Evolutionary conservation across 805 yeast species (phyloP).

Genomic region (Babjeviella inositovora): DNA sequence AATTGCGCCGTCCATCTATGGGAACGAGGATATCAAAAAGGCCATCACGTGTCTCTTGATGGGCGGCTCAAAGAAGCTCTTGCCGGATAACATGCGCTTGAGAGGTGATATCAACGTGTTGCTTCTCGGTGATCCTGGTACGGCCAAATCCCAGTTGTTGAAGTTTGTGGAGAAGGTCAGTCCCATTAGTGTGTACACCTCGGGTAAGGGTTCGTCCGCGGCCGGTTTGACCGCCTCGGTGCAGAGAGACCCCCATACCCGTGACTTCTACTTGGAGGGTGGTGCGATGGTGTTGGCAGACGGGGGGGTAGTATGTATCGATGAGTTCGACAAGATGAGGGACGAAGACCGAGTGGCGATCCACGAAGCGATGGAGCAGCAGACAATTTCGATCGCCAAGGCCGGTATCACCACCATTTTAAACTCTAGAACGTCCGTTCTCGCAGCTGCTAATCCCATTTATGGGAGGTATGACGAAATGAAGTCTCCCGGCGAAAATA

Average conservation of each 20-base stretch:
- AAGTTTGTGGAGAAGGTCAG: constrained; percentile 92
- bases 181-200: constrained; percentile 90
- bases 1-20: constrained; percentile 94
- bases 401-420: constrained; percentile 97
- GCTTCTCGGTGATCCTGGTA: constrained; percentile 95
- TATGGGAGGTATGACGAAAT: constrained; percentile 94
- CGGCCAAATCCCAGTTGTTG: constrained; percentile 91
- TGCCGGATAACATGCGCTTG: constrained; percentile 92
- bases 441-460: constrained; percentile 97
- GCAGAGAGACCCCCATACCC: constrained; percentile 74
- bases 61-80: constrained; percentile 85
- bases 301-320: constrained; percentile 98
- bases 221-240: constrained; percentile 99
- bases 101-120: constrained; percentile 96
- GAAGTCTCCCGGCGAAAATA: constrained; percentile 94
- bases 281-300: constrained; percentile 99
- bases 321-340: constrained; percentile 98
- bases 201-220: constrained; percentile 98
- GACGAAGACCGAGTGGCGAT: constrained; percentile 98
- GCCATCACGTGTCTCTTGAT: constrained; percentile 82
- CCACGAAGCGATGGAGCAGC: constrained; percentile 99
- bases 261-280: constrained; percentile 94
- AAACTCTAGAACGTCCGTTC: constrained; percentile 89
- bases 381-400: constrained; percentile 94
- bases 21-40: constrained; percentile 83